Evolutionary conservation across 106 monocot genomes (phyloP).

Genomic region (Apostasia shenzhenica): DNA sequence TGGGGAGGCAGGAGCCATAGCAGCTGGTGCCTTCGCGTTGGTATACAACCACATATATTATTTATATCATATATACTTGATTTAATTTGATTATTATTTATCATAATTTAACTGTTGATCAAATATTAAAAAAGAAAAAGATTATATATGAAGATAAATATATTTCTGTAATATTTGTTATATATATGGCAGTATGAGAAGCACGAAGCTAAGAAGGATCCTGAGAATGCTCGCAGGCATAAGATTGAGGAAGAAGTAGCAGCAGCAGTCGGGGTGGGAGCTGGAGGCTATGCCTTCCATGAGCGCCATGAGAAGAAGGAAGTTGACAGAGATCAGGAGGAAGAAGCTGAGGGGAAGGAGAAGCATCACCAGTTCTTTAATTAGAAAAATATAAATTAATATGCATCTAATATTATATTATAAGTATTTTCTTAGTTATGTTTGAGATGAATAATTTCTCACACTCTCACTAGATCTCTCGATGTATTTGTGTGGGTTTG

Average conservation of each 20-base stretch:
- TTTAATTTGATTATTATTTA: too few species aligned
- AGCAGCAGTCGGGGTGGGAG: constrained; percentile 26
- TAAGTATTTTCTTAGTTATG: too few species aligned
- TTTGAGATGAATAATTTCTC: too few species aligned
- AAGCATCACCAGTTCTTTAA: constrained; percentile 30
- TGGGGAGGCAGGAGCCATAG: constrained; percentile 46
- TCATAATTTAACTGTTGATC: neutral
- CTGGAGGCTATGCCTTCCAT: constrained; percentile 42
- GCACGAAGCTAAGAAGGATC: constrained; percentile 55
- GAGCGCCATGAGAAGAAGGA: constrained; percentile 49
- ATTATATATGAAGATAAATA: too few species aligned
- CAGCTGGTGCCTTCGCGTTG: constrained; percentile 54
- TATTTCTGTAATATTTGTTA: too few species aligned
- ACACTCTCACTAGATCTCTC: too few species aligned
- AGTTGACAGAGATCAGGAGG: constrained; percentile 17
- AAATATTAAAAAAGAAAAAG: neutral
- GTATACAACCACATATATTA: constrained; percentile 8
- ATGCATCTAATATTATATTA: too few species aligned
- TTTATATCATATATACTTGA: too few species aligned
- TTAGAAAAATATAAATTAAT: too few species aligned
- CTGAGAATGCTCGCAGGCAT: constrained; percentile 46
- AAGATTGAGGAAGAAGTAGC: constrained; percentile 50
- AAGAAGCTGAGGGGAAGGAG: constrained; percentile 23
- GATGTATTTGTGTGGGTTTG: too few species aligned
- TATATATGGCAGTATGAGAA: constrained; percentile 31